Conservation (phyloP, 345 rosid species). For the Dimocarpus longan region DNA sequence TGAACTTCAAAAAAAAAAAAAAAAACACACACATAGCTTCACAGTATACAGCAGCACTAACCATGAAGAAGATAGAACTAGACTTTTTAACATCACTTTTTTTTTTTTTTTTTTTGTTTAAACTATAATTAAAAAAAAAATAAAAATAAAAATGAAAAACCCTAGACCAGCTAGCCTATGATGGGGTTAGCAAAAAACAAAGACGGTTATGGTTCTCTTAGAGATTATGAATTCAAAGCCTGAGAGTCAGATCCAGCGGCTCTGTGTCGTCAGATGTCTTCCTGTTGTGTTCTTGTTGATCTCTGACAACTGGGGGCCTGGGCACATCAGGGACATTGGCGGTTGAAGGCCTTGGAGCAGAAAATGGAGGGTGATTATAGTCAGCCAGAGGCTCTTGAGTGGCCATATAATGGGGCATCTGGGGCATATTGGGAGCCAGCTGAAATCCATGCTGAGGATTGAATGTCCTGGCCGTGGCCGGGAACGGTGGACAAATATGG, state of each 20-base stretch:
- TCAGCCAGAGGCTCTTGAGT: neutral
- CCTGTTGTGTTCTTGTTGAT: too few species aligned
- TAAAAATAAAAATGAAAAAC: neutral
- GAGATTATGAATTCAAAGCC: slow-evolving; percentile 11
- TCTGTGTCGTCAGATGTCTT: neutral
- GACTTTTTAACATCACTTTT: too few species aligned
- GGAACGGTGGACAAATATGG: too few species aligned
- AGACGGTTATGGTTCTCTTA: too few species aligned
- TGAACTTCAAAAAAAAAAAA: neutral
- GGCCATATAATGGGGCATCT: neutral
- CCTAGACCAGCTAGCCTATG: neutral
- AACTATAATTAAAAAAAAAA: neutral
- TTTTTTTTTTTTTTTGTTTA: too few species aligned
- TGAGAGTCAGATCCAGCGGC: slow-evolving; percentile 33
- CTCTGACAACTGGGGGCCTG: neutral
- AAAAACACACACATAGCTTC: neutral
- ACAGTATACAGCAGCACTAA: neutral
- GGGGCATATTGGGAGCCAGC: neutral
- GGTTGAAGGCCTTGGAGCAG: neutral
- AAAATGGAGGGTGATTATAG: too few species aligned
- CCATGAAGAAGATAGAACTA: neutral
- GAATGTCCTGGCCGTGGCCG: too few species aligned
- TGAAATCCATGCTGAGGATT: neutral
- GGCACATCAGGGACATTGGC: neutral
- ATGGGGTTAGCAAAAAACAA: neutral